Percentiles rank a stretch among this genome's conserved stretches.
Evolutionary conservation across 352 stramenopile genomes (phyloP).

Genomic region (Phytopythium helicoides): DNA sequence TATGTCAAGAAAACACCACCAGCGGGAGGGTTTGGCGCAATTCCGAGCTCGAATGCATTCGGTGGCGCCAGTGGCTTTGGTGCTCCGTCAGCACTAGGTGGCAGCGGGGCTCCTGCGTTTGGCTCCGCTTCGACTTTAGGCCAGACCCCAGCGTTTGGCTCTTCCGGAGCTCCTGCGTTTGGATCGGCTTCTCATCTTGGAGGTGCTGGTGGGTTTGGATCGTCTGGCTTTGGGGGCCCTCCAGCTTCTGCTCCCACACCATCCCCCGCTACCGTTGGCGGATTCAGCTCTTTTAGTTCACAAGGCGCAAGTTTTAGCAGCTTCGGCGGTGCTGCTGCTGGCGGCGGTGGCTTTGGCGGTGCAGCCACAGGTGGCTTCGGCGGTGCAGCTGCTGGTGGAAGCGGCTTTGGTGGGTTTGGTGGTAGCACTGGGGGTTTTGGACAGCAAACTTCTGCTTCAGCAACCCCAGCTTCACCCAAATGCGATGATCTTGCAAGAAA

Average conservation of each 20-base stretch:
- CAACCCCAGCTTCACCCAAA: constrained; percentile 54
- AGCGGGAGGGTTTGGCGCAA: constrained; percentile 49
- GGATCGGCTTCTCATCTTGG: constrained; percentile 23
- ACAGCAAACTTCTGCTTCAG: constrained; percentile 32
- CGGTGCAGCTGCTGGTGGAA: constrained; percentile 1
- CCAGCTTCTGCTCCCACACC: constrained; percentile 6
- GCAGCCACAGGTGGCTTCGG: constrained; percentile 18
- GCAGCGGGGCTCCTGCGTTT: constrained; percentile 36
- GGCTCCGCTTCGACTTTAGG: constrained; percentile 48
- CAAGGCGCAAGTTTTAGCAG: constrained; percentile 37
- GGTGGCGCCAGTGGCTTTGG: constrained; percentile 40
- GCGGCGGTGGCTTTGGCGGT: constrained; percentile 21
- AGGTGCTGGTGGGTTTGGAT: constrained; percentile 23
- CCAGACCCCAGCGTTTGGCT: constrained; percentile 30
- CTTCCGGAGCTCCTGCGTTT: constrained; percentile 15
- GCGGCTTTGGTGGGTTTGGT: constrained; percentile 37
- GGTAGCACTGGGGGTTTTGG: constrained; percentile 23
- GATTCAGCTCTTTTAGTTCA: constrained; percentile 42
- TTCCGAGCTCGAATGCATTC: constrained; percentile 57
- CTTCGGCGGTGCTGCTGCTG: constrained; percentile 27
- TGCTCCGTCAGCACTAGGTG: constrained; percentile 43
- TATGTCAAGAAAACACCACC: constrained; percentile 59
- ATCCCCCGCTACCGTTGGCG: constrained; percentile 19
- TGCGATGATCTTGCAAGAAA: constrained; percentile 25
- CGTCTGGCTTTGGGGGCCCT: constrained; percentile 23